Base-by-base conservation (phyloP, 441 rosid genomes). In the Populus hybrid region DNA sequence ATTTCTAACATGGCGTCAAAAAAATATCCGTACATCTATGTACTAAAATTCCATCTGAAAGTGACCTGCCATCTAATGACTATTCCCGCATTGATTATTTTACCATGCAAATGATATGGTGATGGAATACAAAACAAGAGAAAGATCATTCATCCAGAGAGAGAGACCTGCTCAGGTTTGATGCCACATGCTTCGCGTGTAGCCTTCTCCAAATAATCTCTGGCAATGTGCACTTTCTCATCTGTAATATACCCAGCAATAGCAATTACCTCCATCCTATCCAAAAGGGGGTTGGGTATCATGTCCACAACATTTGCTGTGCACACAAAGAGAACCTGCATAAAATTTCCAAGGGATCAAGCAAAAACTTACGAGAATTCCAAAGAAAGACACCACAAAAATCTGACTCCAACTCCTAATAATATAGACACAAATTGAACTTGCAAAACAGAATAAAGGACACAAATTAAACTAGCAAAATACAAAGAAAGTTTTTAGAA, bases 161-260 rank as follows among this genome's bases (percentile, higher is more conserved):
- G 46, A 30, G 32, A 30, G 32, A 70, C 99, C 98, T 94, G 93
- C 85, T 92, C 98, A 79, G 98, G 92, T 80, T 87, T 93, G 83
- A 95, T 84, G 81, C 99, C 99, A 78, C 99, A 97, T 78, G 97
- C 93, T 83, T 88, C 94, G 46, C 95, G 93, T 8, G 94, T 85
- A 36, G 86, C 50, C 85, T 92, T 95, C 87, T 86, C 95, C 85
- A 95, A 81, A 87, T 90, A 90, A 78, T 92, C 97, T 85, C 95
- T 89, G 34, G 97, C 99, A 78, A 95, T 95, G 83, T 89, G 98
- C 92, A 90, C 79, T 88, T 96, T 96, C 90, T 94, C 98, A 81
- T 96, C 98, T n/a, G 98, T 94, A 57, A 94, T 89, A 82, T 96
- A 96, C 11, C 98, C 99, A 67, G 99, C 89, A 75, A 96, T 89